phyloP scores from a whole-genome alignment of 2,329 filamentous ascomycete genomes.

The Lecanosticta acicola region DNA sequence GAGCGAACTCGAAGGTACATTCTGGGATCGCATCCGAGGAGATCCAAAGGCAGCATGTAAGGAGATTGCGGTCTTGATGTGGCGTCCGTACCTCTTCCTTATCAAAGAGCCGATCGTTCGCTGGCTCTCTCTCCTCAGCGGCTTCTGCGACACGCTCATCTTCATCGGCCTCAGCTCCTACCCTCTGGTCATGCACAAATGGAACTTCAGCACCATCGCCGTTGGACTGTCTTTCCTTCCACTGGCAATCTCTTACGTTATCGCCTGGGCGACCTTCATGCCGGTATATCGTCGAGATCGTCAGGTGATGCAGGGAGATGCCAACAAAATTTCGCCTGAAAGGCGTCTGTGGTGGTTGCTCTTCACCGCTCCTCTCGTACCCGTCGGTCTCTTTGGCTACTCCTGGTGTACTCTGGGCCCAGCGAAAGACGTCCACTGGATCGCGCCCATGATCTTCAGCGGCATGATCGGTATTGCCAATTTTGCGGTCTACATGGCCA shows the following conservation, averaged over 20 bases:
- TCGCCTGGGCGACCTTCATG: slow-evolving; percentile 56
- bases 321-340: slow-evolving; percentile 53
- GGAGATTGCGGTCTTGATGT: slow-evolving; percentile 48
- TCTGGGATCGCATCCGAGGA: slow-evolving; percentile 31
- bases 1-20: slow-evolving; percentile 54
- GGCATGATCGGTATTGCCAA: slow-evolving; percentile 67
- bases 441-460: slow-evolving; percentile 60
- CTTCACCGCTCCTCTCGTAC: slow-evolving; percentile 54
- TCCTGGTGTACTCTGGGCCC: slow-evolving; percentile 63
- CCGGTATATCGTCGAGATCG: slow-evolving; percentile 43
- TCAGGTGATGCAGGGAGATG: slow-evolving; percentile 45
- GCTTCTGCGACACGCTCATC: slow-evolving; percentile 69
- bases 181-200: slow-evolving; percentile 56
- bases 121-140: slow-evolving; percentile 62
- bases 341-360: slow-evolving; percentile 61
- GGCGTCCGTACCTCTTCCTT: slow-evolving; percentile 67
- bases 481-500: slow-evolving; percentile 32
- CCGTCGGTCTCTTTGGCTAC: slow-evolving; percentile 65
- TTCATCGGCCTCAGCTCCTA: slow-evolving; percentile 75
- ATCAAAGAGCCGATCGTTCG: slow-evolving; percentile 69
- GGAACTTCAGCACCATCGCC: slow-evolving; percentile 54
- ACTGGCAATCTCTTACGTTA: slow-evolving; percentile 60
- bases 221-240: slow-evolving; percentile 54
- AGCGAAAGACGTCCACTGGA: slow-evolving; percentile 53
- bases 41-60: slow-evolving; percentile 22